Evolutionary conservation across 164 flowering plant species (phyloP).

Genomic region (Malania oleifera): DNA sequence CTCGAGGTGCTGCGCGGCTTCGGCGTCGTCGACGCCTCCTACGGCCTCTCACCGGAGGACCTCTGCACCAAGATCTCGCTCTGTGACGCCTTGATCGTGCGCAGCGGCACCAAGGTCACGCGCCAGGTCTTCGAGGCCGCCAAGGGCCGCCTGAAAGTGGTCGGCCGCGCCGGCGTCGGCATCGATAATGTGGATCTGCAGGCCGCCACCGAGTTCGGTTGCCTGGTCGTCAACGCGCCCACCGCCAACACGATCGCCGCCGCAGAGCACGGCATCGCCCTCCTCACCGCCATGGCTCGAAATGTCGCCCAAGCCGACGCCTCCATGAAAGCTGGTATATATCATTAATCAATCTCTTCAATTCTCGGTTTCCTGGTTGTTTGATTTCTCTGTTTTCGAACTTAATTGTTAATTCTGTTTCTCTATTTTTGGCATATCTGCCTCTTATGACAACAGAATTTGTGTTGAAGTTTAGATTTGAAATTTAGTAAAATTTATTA

Average conservation of each 20-base stretch:
- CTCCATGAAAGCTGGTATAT: conserved; percentile 79
- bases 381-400: not conserved
- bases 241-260: conserved; percentile 95
- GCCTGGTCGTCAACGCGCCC: conserved; percentile 91
- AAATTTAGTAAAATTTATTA: too few relatives aligned
- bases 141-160: conserved; percentile 75
- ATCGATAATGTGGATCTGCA: conserved; percentile 94
- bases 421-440: not conserved
- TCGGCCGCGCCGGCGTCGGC: conserved; percentile 95
- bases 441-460: not conserved
- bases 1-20: conserved; percentile 47
- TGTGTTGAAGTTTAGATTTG: not conserved
- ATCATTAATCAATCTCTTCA: not conserved
- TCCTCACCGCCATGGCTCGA: conserved; percentile 75
- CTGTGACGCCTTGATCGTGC: conserved; percentile 79
- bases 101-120: conserved; percentile 90
- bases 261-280: conserved; percentile 92
- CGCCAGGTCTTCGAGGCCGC: conserved; percentile 77
- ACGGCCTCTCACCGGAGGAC: conserved; percentile 56
- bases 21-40: conserved; percentile 64
- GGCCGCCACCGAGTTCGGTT: conserved; percentile 89
- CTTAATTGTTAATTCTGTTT: not conserved
- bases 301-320: conserved; percentile 90
- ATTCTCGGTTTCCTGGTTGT: too few relatives aligned
- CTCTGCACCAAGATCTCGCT: conserved; percentile 55